Evolutionary conservation across 2,329 filamentous ascomycete genomes (phyloP).

Genomic region (Claviceps lovelessii): DNA sequence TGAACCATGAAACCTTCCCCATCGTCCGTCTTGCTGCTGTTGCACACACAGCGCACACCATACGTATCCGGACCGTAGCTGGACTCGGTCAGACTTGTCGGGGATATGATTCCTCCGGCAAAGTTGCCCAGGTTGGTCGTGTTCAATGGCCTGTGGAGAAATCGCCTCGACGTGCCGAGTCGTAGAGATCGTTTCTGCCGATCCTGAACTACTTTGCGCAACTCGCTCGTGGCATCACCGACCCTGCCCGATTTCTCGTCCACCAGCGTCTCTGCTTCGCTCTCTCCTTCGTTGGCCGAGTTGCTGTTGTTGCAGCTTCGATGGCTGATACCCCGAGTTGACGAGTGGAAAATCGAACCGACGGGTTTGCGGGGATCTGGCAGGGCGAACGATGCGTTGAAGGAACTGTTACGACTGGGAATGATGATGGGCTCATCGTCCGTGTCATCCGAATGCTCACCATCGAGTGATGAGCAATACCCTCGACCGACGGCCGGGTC

Average conservation of each 20-base stretch:
- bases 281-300: constrained; percentile 30
- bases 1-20: constrained; percentile 45
- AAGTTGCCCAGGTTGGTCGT: constrained; percentile 21
- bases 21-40: constrained; percentile 27
- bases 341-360: constrained; percentile 32
- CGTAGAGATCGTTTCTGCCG: constrained; percentile 30
- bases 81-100: constrained; percentile 35
- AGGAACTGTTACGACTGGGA: constrained; percentile 42
- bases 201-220: constrained; percentile 42
- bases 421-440: constrained; percentile 54
- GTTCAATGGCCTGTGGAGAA: constrained; percentile 18
- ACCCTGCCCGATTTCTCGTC: constrained; percentile 28
- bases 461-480: constrained; percentile 31
- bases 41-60: constrained; percentile 44
- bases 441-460: constrained; percentile 41
- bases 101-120: constrained; percentile 31
- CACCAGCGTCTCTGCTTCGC: constrained; percentile 45
- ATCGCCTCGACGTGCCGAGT: constrained; percentile 17
- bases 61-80: constrained; percentile 28
- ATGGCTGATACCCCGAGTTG: constrained; percentile 35
- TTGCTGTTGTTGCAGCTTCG: constrained; percentile 33
- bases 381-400: constrained; percentile 40
- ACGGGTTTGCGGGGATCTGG: constrained; percentile 38
- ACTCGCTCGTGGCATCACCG: constrained; percentile 45
- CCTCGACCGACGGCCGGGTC: constrained; percentile 17